Percentiles rank a stretch among this genome's conserved stretches.
These are phyloP conservation scores for Lanmaoa rubissima DNA, from an alignment of 768 basidiomycete species.

Conservation along the genomic window DNA sequence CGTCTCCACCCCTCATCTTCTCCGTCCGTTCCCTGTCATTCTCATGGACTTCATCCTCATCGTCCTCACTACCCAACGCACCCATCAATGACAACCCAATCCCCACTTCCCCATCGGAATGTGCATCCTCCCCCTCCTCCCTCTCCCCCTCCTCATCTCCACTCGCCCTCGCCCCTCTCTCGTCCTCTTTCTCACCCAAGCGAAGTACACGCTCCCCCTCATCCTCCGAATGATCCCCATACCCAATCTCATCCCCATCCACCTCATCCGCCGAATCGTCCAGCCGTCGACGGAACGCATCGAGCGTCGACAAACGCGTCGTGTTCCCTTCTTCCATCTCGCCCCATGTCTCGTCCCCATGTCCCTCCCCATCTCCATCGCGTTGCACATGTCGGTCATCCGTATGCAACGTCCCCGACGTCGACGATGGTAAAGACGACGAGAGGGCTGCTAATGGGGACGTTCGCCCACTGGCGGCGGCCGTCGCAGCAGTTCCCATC, in stretches of 20 bases:
- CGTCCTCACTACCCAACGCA: slow-evolving; percentile 39
- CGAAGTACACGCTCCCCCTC: slow-evolving; percentile 8
- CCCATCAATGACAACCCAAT: slow-evolving; percentile 70
- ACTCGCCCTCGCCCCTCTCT: not conserved
- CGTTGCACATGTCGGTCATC: not conserved
- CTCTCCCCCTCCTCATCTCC: not conserved
- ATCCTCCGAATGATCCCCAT: slow-evolving; percentile 3
- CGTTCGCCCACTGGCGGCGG: slow-evolving; percentile 14
- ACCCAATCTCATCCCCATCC: slow-evolving; percentile 5
- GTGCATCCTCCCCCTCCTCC: slow-evolving; percentile 21
- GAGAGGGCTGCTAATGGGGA: slow-evolving; percentile 17
- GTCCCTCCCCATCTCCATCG: not conserved
- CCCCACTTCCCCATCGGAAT: slow-evolving; percentile 60
- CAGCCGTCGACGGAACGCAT: slow-evolving; percentile 24
- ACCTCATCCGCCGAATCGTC: slow-evolving; percentile 8
- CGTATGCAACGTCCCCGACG: not conserved
- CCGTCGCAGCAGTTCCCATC: slow-evolving; percentile 8
- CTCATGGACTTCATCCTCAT: slow-evolving; percentile 17
- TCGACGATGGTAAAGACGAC: slow-evolving; percentile 10
- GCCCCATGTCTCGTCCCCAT: not conserved
- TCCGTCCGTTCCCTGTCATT: slow-evolving; percentile 4
- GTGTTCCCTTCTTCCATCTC: slow-evolving; percentile 17
- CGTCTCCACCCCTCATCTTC: not conserved
- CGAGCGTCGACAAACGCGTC: slow-evolving; percentile 26
- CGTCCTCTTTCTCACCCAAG: slow-evolving; percentile 4